phyloP scores from a whole-genome alignment of 257 asterid genomes.

The Jacaranda mimosifolia region DNA sequence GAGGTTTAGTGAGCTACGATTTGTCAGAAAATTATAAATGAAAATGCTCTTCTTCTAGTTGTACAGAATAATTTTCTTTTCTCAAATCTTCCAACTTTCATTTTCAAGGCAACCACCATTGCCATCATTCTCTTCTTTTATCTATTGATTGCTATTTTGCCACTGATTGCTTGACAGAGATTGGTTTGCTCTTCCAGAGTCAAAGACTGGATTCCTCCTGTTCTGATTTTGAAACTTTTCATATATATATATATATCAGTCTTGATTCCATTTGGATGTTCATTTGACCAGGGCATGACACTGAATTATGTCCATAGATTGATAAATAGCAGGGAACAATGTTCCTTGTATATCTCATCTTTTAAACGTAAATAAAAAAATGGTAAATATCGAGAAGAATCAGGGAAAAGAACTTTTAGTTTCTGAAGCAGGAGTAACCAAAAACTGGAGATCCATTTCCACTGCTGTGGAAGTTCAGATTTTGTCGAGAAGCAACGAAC shows the following conservation, averaged over 20 bases:
- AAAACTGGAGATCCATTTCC: neutral
- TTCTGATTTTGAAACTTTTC: constrained; percentile 1
- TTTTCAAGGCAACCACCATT: neutral
- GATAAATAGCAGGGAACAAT: neutral
- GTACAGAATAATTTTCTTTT: constrained; percentile 1
- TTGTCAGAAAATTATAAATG: neutral
- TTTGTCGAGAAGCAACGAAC: neutral
- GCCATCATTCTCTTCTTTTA: neutral
- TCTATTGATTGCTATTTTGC: constrained; percentile 17
- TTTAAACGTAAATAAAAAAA: neutral
- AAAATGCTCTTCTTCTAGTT: neutral
- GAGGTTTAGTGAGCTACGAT: neutral
- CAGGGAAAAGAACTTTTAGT: neutral
- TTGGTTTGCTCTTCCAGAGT: neutral
- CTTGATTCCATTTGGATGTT: constrained; percentile 12
- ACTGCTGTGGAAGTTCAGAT: neutral
- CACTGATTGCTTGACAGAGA: neutral
- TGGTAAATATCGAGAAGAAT: constrained; percentile 8
- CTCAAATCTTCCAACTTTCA: neutral
- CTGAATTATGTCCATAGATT: neutral
- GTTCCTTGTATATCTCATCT: neutral
- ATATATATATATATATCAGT: neutral
- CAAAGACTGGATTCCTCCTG: neutral
- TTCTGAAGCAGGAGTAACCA: constrained; percentile 1
- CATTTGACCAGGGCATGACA: constrained; percentile 19